These are phyloP conservation scores for Insectozyma bohioensis DNA, from an alignment of 1,139 yeast species.

Conservation along the genomic window DNA sequence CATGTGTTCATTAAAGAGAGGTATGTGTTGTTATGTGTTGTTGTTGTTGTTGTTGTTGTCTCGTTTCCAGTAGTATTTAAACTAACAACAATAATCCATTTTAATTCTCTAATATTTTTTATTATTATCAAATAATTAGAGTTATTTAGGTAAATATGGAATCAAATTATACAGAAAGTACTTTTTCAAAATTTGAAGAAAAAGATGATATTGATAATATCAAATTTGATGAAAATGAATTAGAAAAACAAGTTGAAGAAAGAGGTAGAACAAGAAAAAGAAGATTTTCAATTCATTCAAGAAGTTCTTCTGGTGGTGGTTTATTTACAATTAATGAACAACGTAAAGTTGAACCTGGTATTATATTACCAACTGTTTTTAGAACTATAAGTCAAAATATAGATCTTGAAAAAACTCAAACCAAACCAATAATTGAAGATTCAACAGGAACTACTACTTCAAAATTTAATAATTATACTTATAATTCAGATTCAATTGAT, in stretches of 20 bases:
- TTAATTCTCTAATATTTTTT: too few relatives aligned
- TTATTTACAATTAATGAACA: constrained; percentile 10
- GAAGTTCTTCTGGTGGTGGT: constrained; percentile 5
- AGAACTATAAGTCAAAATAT: constrained; percentile 38
- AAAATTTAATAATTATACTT: constrained; percentile 24
- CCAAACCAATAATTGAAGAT: constrained; percentile 1
- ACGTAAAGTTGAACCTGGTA: constrained; percentile 24
- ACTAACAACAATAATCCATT: too few relatives aligned
- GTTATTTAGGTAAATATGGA: constrained; percentile 7
- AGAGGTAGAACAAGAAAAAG: constrained; percentile 11
- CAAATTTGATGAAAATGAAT: constrained; percentile 9
- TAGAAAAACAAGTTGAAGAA: constrained; percentile 10
- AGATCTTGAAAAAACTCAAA: constrained; percentile 20
- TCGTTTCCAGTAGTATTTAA: too few relatives aligned
- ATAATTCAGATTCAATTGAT: constrained; percentile 24
- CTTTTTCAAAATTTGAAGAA: constrained; percentile 7
- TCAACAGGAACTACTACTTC: constrained; percentile 11
- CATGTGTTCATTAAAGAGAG: too few relatives aligned
- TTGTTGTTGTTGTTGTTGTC: too few relatives aligned
- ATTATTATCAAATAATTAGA: too few relatives aligned
- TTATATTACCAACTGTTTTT: constrained; percentile 35
- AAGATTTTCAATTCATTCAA: constrained; percentile 13
- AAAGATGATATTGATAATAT: constrained; percentile 5
- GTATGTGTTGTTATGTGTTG: too few relatives aligned
- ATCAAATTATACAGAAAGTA: constrained; percentile 7